Evolutionary conservation across 352 stramenopile species (phyloP).

Genomic region (Pythium myriotylum): DNA sequence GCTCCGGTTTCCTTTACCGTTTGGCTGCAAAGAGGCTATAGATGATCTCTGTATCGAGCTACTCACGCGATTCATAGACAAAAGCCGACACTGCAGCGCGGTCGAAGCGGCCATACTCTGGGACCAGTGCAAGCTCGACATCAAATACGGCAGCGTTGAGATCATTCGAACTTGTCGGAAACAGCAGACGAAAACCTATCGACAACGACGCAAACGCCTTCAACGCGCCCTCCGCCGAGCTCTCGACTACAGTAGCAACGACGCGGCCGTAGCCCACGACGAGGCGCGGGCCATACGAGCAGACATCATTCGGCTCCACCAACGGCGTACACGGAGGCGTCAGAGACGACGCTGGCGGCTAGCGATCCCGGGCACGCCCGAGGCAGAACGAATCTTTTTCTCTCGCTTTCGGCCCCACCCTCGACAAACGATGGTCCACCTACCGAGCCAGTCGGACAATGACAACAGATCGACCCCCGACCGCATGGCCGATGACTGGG

Average conservation of each 20-base stretch:
- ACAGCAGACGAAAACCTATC: not conserved
- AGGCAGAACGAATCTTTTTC: slow-evolving; percentile 8
- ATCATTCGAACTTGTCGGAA: not conserved
- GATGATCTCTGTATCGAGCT: not conserved
- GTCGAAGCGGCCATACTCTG: not conserved
- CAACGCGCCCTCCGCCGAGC: too few relatives aligned
- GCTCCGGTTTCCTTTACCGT: slow-evolving; percentile 7
- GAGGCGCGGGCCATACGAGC: not conserved
- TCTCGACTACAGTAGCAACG: too few relatives aligned
- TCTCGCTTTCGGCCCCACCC: not conserved
- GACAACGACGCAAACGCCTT: not conserved
- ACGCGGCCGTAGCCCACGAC: too few relatives aligned
- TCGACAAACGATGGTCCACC: not conserved
- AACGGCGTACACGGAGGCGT: too few relatives aligned
- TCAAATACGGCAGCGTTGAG: not conserved
- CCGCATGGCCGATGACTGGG: slow-evolving; percentile 1
- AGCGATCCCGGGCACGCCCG: not conserved
- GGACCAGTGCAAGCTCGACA: not conserved
- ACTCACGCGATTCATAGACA: not conserved
- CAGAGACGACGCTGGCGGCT: not conserved
- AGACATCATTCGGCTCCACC: not conserved
- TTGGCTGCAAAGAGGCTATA: not conserved
- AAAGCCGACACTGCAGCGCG: not conserved
- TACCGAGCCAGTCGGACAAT: not conserved
- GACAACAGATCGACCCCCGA: not conserved